Evolutionary conservation across 108 stramenopile species (phyloP).

Genomic region (Fragilaria crotonensis): DNA sequence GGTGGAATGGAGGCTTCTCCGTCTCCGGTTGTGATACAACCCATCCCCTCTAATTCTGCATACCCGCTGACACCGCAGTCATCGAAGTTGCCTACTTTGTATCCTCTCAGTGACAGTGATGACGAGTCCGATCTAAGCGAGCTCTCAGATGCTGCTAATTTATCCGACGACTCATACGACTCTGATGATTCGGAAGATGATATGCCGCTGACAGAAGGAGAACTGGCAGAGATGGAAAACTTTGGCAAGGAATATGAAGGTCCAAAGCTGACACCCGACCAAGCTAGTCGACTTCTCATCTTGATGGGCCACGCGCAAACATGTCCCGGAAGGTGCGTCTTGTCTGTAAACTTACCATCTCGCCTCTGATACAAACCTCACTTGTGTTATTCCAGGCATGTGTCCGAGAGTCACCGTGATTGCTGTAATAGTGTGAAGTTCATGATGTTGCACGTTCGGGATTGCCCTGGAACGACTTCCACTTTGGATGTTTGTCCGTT

Average conservation of each 20-base stretch:
- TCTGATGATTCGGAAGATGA: constrained; percentile 42
- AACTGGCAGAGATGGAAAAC: constrained; percentile 59
- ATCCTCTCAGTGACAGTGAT: constrained; percentile 15
- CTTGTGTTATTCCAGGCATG: constrained; percentile 36
- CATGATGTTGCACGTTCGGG: constrained; percentile 89
- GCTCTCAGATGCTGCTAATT: constrained; percentile 26
- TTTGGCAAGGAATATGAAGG: constrained; percentile 75
- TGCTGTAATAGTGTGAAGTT: constrained; percentile 77
- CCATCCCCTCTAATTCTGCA: constrained; percentile 7
- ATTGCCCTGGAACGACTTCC: constrained; percentile 78
- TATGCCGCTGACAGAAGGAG: constrained; percentile 45
- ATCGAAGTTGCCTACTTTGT: not conserved
- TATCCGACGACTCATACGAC: constrained; percentile 43
- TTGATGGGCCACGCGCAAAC: constrained; percentile 75
- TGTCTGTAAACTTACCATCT: not conserved
- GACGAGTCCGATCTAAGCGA: constrained; percentile 62
- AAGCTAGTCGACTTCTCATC: constrained; percentile 59
- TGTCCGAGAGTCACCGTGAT: constrained; percentile 54
- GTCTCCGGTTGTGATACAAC: too few relatives aligned
- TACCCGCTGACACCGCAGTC: not conserved
- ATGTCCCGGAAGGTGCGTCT: constrained; percentile 60
- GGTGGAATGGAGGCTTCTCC: not conserved
- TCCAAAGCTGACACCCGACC: constrained; percentile 45
- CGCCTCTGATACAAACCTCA: not conserved
- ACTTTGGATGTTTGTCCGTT: constrained; percentile 85